Evolutionary conservation across 2,329 filamentous ascomycete genomes (phyloP).

Genomic region (Botrytis squamosa): DNA sequence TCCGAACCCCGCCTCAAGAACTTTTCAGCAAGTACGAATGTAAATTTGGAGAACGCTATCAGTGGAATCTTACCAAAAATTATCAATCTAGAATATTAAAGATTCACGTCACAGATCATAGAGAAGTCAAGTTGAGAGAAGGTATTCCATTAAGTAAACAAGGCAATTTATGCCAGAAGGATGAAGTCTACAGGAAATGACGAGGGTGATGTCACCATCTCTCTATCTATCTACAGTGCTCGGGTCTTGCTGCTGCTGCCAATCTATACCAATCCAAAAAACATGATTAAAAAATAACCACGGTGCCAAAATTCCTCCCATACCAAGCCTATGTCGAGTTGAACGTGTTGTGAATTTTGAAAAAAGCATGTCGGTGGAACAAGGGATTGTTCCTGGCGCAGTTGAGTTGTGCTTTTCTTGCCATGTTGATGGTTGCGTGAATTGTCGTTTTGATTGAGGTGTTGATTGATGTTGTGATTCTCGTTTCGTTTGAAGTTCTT

Average conservation of each 20-base stretch:
- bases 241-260: conserved; percentile 13
- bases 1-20: neutral
- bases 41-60: too few relatives aligned
- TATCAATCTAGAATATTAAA: neutral
- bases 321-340: neutral
- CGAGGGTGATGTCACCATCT: neutral
- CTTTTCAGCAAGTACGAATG: neutral
- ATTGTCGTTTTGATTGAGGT: neutral
- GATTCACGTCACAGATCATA: neutral
- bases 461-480: neutral
- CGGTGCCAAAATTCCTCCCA: neutral
- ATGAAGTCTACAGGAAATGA: neutral
- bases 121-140: neutral
- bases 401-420: neutral
- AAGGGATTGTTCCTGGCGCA: neutral
- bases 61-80: neutral
- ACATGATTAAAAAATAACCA: neutral
- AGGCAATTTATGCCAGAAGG: neutral
- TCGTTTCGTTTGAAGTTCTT: neutral
- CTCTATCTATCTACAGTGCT: conserved; percentile 3
- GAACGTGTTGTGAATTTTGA: neutral
- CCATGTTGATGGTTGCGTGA: neutral
- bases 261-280: neutral
- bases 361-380: neutral
- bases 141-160: conserved; percentile 2